phyloP scores from a whole-genome alignment of 2,329 filamentous ascomycete genomes.

The Alternaria dauci region DNA sequence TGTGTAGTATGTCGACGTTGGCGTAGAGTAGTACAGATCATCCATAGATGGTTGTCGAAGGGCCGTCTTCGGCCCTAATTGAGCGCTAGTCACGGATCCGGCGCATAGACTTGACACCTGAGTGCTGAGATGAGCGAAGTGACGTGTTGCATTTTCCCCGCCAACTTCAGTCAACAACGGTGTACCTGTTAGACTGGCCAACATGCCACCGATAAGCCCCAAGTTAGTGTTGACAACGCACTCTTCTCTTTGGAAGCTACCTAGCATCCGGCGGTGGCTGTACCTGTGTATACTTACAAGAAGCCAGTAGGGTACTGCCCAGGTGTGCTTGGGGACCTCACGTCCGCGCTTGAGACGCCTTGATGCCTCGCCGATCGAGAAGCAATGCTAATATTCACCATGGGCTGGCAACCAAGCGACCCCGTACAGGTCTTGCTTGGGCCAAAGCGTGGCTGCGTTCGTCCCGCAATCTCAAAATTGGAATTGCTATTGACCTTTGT shows the following conservation, averaged over 20 bases:
- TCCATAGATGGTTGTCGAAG: not conserved
- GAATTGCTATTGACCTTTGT: slow-evolving; percentile 36
- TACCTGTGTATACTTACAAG: too few relatives aligned
- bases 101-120: too few relatives aligned
- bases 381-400: not conserved
- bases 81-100: not conserved
- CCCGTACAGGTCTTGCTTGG: slow-evolving; percentile 2
- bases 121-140: not conserved
- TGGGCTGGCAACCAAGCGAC: not conserved
- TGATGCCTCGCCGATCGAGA: not conserved
- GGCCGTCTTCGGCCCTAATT: not conserved
- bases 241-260: not conserved
- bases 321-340: not conserved
- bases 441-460: slow-evolving; percentile 1
- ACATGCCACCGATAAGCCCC: not conserved
- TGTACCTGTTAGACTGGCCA: not conserved
- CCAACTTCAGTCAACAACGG: not conserved
- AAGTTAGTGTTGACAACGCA: not conserved
- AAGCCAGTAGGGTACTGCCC: not conserved
- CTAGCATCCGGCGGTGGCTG: not conserved
- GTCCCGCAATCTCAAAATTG: slow-evolving; percentile 8
- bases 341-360: not conserved
- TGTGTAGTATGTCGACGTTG: not conserved
- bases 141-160: not conserved
- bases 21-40: not conserved